Percentiles rank a stretch among this genome's conserved stretches.
These are phyloP conservation scores for Lichtheimia hyalospora DNA, from an alignment of 371 early-diverging fungal genomes.

Conservation along the genomic window DNA sequence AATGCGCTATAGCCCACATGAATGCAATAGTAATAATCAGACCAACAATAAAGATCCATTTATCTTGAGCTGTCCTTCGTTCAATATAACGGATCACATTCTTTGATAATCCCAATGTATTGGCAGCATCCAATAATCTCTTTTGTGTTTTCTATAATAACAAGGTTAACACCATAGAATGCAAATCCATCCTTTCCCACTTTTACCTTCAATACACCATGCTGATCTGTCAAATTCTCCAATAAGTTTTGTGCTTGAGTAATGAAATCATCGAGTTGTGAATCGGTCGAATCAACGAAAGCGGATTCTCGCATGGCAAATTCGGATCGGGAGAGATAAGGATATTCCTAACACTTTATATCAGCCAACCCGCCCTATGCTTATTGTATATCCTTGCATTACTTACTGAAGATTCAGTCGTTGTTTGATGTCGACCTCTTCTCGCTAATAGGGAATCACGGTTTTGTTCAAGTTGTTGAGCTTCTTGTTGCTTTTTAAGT, in stretches of 20 bases:
- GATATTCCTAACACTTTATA: conserved; percentile 41
- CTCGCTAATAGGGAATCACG: conserved; percentile 51
- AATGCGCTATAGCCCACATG: conserved; percentile 65
- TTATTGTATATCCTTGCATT: background rate
- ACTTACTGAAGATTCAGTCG: conserved; percentile 1
- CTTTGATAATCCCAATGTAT: conserved; percentile 80
- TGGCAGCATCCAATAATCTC: conserved; percentile 77
- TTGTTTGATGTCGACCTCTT: conserved; percentile 19
- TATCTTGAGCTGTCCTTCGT: conserved; percentile 76
- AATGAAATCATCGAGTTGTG: conserved; percentile 73
- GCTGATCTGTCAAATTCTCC: conserved; percentile 76
- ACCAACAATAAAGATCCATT: conserved; percentile 81
- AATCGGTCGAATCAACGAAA: conserved; percentile 59
- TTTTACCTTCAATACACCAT: conserved; percentile 73
- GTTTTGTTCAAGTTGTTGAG: conserved; percentile 43
- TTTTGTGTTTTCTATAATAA: conserved; percentile 68
- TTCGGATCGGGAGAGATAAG: conserved; percentile 40
- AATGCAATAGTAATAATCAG: conserved; percentile 57
- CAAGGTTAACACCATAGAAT: background rate
- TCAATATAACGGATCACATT: conserved; percentile 84
- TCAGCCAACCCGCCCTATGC: background rate
- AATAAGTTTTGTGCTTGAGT: conserved; percentile 68
- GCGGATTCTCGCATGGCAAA: conserved; percentile 44
- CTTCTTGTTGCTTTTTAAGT: conserved; percentile 57
- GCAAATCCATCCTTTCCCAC: background rate